Evolutionary conservation across 129 eudicot species (phyloP), one percentile per base, ranked within the genome.

Genomic region (Scalesia atractyloides): DNA sequence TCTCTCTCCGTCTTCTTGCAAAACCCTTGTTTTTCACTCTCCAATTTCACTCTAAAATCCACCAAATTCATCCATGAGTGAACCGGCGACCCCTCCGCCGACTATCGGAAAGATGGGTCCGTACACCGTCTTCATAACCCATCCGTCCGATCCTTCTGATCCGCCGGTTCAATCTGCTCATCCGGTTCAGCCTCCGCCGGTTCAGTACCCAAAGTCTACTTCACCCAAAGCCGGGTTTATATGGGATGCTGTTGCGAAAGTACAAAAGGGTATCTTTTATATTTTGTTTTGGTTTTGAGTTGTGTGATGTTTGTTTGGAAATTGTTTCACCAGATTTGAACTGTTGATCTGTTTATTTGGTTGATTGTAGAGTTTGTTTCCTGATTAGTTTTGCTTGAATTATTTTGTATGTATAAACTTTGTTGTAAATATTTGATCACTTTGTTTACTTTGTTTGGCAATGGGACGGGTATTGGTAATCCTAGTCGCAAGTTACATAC

Each of bases 91-190:
- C 11, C 94, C 96, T 26, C 89, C 89, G 33, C 87, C 87, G 67
- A 81, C 84, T 74, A 91, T 91, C 83, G 95, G 97, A 14, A 91
- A 87, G 86, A 91, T 87, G 89, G 97, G 97, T 2, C 97, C 97
- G 0, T 91, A 87, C 85, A 91, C 95, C 5, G 95, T 91, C 62
- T 91, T 87, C 60, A 79, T 91, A 1, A 87, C 97, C 7, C 95
- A 94, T 17, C 87, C 96, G 0, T 50, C 81, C 2, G 80, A 77
- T 50, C 14, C 64, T 5, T 10, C 68, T 53, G 54, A 73, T 9
- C 14, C 79, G 22, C 54, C 84, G 18, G 51, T 71, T n/a, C 74
- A 71, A 33, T 44, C 64, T 13, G 73, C 85, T 22, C 82, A 69
- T 10, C 84, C 66, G 72, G 76, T 82, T 51, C 84, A 79, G 47